Conservation (phyloP, 2,329 filamentous ascomycete species). For the Knoxdaviesia proteae region DNA sequence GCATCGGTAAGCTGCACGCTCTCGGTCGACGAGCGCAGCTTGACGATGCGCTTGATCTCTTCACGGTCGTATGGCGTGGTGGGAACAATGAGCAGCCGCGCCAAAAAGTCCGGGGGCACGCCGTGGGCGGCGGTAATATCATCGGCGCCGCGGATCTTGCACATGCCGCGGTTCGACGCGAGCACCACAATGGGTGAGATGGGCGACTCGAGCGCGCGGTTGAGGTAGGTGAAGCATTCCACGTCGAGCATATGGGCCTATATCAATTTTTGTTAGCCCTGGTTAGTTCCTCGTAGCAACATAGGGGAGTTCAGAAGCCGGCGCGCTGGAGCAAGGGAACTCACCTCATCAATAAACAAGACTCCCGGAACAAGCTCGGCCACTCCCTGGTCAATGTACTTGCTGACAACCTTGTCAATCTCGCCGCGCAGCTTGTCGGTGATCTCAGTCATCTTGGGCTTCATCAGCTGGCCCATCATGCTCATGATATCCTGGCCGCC, state of each 20-base stretch:
- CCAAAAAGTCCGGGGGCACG: slow-evolving; percentile 80
- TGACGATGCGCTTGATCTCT: slow-evolving; percentile 85
- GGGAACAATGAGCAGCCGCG: slow-evolving; percentile 85
- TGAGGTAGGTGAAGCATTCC: slow-evolving; percentile 97
- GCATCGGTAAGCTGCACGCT: slow-evolving; percentile 58
- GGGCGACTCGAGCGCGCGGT: slow-evolving; percentile 84
- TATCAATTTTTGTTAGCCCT: not conserved
- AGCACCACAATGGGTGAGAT: slow-evolving; percentile 96
- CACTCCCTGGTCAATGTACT: slow-evolving; percentile 96
- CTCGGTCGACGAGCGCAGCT: slow-evolving; percentile 66
- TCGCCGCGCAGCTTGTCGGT: slow-evolving; percentile 89
- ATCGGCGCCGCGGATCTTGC: slow-evolving; percentile 72
- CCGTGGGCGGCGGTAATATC: slow-evolving; percentile 76
- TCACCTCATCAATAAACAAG: slow-evolving; percentile 93
- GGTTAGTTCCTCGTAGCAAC: not conserved
- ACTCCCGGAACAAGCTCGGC: slow-evolving; percentile 96
- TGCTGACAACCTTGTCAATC: slow-evolving; percentile 98
- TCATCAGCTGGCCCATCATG: slow-evolving; percentile 99
- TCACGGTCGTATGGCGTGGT: slow-evolving; percentile 73
- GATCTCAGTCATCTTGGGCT: slow-evolving; percentile 98
- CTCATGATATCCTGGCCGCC: slow-evolving; percentile 99
- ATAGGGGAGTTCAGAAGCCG: not conserved
- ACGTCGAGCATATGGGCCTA: slow-evolving; percentile 97
- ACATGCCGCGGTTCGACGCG: slow-evolving; percentile 88
- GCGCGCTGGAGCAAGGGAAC: slow-evolving; percentile 2